Percentiles rank a stretch among this genome's conserved stretches.
Evolutionary conservation across 306 rosid species (phyloP).

Genomic region (Corylus heterophylla): DNA sequence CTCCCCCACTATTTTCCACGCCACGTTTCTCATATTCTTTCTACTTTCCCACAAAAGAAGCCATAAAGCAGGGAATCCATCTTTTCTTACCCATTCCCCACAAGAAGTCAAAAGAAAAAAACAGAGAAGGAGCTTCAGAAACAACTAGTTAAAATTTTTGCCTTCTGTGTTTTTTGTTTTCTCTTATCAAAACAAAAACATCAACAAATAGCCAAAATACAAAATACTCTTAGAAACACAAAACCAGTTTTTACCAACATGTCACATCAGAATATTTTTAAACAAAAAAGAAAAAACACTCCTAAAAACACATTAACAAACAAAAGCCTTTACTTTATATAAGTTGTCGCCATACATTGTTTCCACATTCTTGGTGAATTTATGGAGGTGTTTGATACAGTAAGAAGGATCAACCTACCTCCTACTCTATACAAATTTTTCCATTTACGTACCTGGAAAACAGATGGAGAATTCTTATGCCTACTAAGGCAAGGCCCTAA

Average conservation of each 20-base stretch:
- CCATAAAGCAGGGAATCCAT: neutral
- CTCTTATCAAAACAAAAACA: no score
- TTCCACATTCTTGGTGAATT: neutral
- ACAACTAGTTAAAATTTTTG: neutral
- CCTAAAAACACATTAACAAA: no score
- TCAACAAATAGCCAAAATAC: no score
- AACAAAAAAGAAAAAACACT: no score
- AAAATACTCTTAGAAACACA: no score
- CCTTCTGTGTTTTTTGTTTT: no score
- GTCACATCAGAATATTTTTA: no score
- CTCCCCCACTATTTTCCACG: neutral
- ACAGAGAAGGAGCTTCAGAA: neutral
- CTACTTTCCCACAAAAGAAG: neutral
- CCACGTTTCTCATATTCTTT: neutral
- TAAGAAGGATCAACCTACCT: neutral
- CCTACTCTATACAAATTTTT: neutral
- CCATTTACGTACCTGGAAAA: constrained; percentile 35
- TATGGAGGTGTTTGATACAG: neutral
- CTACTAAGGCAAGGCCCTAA: constrained; percentile 32
- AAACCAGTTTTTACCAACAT: no score
- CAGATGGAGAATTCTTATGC: constrained; percentile 38
- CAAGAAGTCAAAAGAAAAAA: neutral
- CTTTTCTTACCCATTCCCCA: neutral
- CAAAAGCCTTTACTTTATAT: no score
- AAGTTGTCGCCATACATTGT: no score